These are phyloP conservation scores for Nothophytophthora sp. DNA, from an alignment of 352 stramenopile species.

Conservation along the genomic window DNA sequence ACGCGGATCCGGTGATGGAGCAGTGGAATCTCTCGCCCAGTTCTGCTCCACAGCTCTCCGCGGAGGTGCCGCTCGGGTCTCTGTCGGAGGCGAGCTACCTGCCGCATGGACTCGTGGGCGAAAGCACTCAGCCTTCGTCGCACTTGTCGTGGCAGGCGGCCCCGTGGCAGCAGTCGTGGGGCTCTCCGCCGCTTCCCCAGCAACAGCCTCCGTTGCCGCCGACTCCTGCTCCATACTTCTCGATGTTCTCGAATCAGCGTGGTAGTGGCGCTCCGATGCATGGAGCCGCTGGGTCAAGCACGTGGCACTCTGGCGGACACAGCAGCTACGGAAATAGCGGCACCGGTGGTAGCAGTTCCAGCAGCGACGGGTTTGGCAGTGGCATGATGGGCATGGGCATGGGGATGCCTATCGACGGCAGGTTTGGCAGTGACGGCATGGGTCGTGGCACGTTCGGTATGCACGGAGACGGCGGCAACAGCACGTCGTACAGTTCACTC, in stretches of 20 bases:
- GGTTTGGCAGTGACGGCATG: slow-evolving; percentile 25
- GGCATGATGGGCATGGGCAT: slow-evolving; percentile 49
- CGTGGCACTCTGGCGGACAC: slow-evolving; percentile 26
- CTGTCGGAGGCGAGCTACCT: slow-evolving; percentile 52
- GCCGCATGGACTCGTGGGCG: slow-evolving; percentile 36
- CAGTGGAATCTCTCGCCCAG: slow-evolving; percentile 80
- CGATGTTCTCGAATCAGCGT: slow-evolving; percentile 54
- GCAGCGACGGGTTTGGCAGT: slow-evolving; percentile 44
- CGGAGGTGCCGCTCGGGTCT: slow-evolving; percentile 45
- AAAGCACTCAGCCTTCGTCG: slow-evolving; percentile 23
- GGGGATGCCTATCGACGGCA: slow-evolving; percentile 34
- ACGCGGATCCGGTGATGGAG: slow-evolving; percentile 71
- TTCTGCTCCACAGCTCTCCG: slow-evolving; percentile 36
- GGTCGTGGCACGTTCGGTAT: slow-evolving; percentile 35
- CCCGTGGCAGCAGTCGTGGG: slow-evolving; percentile 59
- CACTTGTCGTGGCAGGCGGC: slow-evolving; percentile 54
- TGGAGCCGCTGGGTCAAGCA: slow-evolving; percentile 26
- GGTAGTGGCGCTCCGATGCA: slow-evolving; percentile 21
- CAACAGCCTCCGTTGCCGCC: slow-evolving; percentile 41
- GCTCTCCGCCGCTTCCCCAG: slow-evolving; percentile 34
- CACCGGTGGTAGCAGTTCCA: slow-evolving; percentile 6
- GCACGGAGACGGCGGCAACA: slow-evolving; percentile 19
- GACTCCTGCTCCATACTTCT: slow-evolving; percentile 50
- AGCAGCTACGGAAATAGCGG: slow-evolving; percentile 21
- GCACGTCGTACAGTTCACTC: slow-evolving; percentile 50